Evolutionary conservation across 352 stramenopile species (phyloP).

Genomic region (Thalassiosira livingstoniorum): DNA sequence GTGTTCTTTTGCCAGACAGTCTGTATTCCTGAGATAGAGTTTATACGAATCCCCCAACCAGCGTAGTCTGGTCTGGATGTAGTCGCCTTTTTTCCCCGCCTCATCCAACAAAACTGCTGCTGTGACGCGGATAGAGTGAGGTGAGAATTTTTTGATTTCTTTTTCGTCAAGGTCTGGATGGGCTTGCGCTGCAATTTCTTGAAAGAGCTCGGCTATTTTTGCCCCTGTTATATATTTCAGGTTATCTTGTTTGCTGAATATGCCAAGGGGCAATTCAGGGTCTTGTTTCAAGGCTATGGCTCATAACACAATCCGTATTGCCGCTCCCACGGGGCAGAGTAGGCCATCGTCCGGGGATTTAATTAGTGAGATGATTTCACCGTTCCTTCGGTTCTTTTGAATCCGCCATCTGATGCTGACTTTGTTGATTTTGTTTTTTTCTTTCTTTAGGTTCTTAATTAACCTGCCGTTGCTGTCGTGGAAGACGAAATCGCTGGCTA

Average conservation of each 20-base stretch:
- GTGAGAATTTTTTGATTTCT: background rate
- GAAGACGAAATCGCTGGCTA: background rate
- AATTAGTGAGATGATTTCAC: background rate
- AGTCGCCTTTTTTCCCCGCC: background rate
- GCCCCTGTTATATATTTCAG: no score
- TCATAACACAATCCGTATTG: background rate
- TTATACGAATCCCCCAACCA: background rate
- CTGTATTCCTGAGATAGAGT: background rate
- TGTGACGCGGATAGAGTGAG: background rate
- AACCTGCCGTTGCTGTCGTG: background rate
- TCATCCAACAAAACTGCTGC: background rate
- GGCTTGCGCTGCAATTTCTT: background rate
- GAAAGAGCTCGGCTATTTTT: background rate
- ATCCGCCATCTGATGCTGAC: background rate
- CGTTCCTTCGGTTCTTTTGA: background rate
- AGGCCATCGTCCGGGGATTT: background rate
- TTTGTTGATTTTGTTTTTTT: background rate
- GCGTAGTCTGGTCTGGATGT: background rate
- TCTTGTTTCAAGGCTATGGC: background rate
- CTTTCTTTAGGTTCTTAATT: background rate
- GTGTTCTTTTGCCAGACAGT: background rate
- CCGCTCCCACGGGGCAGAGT: background rate
- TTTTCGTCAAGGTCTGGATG: no score
- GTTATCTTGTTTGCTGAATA: background rate
- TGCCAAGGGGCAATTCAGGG: background rate